These are phyloP conservation scores for Psilocybe subaeruginosa DNA, from an alignment of 768 basidiomycete species.

Conservation along the genomic window DNA sequence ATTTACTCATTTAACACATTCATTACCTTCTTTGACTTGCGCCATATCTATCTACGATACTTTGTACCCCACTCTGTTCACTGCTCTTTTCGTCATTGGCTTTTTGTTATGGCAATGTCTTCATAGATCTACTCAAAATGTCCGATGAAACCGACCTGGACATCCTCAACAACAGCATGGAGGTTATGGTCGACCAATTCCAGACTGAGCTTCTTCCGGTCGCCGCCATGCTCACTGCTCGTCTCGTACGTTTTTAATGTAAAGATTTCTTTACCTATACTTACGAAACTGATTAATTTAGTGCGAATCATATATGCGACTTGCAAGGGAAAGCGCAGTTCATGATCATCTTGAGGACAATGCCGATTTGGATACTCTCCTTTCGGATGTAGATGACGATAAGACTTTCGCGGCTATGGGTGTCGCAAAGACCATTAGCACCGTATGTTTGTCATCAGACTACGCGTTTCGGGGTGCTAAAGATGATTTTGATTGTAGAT, in stretches of 20 bases:
- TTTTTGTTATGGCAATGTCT: background rate
- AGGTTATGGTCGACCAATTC: constrained; percentile 85
- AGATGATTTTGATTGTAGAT: constrained; percentile 46
- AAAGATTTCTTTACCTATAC: background rate
- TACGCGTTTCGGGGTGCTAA: background rate
- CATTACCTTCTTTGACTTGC: background rate
- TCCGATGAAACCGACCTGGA: constrained; percentile 93
- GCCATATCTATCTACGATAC: background rate
- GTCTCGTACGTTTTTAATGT: constrained; percentile 57
- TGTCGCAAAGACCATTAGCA: constrained; percentile 81
- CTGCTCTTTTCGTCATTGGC: background rate
- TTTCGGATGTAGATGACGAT: constrained; percentile 71
- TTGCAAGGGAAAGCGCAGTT: constrained; percentile 67
- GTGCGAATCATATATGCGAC: constrained; percentile 84
- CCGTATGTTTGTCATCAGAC: constrained; percentile 44
- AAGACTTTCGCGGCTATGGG: constrained; percentile 90
- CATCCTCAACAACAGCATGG: constrained; percentile 80
- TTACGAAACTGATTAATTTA: constrained; percentile 27
- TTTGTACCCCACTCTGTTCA: constrained; percentile 9
- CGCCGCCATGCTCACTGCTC: constrained; percentile 75
- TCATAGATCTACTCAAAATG: constrained; percentile 78
- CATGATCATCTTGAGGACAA: constrained; percentile 55
- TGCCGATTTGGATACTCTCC: constrained; percentile 57
- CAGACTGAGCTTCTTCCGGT: constrained; percentile 85
- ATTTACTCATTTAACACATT: background rate